Evolutionary conservation across 768 basidiomycete genomes (phyloP).

Genomic region (Phaffia tasmanica): DNA sequence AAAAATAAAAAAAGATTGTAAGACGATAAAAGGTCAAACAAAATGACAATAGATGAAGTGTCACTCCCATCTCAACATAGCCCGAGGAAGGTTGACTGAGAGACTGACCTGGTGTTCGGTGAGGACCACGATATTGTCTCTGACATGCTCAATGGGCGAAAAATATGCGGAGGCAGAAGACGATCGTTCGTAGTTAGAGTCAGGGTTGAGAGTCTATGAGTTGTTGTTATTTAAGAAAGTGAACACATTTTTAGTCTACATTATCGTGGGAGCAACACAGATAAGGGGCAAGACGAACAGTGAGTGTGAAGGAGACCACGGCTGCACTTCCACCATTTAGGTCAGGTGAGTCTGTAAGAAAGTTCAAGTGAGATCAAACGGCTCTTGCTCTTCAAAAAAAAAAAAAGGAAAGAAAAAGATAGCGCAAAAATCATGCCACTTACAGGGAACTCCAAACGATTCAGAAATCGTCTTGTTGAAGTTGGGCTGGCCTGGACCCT

Average conservation of each 20-base stretch:
- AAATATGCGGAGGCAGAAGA: constrained; percentile 50
- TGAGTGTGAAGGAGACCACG: constrained; percentile 49
- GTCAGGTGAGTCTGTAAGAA: constrained; percentile 44
- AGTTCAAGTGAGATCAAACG: too few relatives aligned
- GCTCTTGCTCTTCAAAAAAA: too few relatives aligned
- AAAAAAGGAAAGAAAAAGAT: too few relatives aligned
- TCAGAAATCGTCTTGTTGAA: constrained; percentile 35
- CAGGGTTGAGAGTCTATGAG: constrained; percentile 42
- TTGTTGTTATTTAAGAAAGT: not conserved
- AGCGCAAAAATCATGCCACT: too few relatives aligned
- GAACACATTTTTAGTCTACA: too few relatives aligned
- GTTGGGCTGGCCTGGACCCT: constrained; percentile 44
- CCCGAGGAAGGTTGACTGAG: not conserved
- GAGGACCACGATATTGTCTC: constrained; percentile 48
- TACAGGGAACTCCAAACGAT: constrained; percentile 39
- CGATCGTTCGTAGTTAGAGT: constrained; percentile 46
- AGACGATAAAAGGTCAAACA: too few relatives aligned
- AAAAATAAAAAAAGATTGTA: not conserved
- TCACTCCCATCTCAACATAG: too few relatives aligned
- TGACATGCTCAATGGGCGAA: constrained; percentile 45
- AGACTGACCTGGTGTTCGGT: constrained; percentile 29
- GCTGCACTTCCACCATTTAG: constrained; percentile 51
- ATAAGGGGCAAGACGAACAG: constrained; percentile 39
- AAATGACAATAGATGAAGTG: too few relatives aligned
- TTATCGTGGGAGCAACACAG: too few relatives aligned